Conservation (phyloP, 1,139 yeast genomes). For the Meyerozyma athensensis region DNA sequence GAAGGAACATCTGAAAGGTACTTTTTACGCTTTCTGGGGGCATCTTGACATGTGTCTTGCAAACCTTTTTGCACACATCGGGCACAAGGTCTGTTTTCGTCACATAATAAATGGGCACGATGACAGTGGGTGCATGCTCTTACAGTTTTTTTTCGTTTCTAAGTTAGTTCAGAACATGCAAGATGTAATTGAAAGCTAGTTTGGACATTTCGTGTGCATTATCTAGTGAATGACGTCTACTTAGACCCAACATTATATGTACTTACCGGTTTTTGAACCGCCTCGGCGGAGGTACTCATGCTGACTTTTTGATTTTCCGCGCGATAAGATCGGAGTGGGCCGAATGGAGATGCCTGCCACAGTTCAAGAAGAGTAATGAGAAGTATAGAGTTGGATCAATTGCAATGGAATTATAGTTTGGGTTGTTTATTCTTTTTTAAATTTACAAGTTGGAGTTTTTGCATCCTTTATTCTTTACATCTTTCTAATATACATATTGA, state of each 20-base stretch:
- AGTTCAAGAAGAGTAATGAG: neutral
- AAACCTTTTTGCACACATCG: constrained; percentile 72
- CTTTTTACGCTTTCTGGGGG: constrained; percentile 82
- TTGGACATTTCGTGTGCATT: neutral
- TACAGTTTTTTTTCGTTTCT: constrained; percentile 55
- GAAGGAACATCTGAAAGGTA: constrained; percentile 59
- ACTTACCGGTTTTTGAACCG: neutral
- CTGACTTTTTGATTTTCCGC: neutral
- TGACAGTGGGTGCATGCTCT: constrained; percentile 88
- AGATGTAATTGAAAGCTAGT: too few species aligned
- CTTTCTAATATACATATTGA: too few species aligned
- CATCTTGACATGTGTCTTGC: constrained; percentile 75
- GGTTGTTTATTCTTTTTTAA: too few species aligned
- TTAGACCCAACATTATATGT: neutral
- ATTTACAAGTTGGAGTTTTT: too few species aligned
- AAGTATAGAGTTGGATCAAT: neutral
- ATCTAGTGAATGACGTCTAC: neutral
- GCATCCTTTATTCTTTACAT: too few species aligned
- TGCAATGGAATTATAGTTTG: too few species aligned
- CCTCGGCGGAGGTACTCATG: constrained; percentile 1
- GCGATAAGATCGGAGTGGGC: neutral
- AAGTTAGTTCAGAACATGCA: constrained; percentile 1
- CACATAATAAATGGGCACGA: constrained; percentile 85
- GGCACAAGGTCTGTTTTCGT: constrained; percentile 72
- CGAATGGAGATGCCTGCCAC: too few species aligned